Evolutionary conservation across 176 grass and related monocot genomes (phyloP), one percentile per base, ranked within the genome.

Genomic region (Paspalum vaginatum): DNA sequence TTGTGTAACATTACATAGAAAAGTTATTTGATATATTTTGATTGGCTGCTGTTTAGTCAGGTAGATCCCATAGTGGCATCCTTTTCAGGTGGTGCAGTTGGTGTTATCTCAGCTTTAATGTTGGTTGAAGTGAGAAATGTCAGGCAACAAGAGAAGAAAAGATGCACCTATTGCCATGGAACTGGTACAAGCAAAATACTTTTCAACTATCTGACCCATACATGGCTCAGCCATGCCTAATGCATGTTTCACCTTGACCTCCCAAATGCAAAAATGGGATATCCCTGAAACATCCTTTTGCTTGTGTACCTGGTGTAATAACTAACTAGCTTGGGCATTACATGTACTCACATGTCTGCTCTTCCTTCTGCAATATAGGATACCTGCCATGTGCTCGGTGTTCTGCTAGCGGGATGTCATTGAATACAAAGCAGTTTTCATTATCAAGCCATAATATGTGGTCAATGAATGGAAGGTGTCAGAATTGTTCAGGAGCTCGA

Each of bases 1-100:
- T 83, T 87, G 17, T 70, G 24, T 15, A 52, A 7, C 27, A 54
- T 8, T 82, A 47, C 56, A 67, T 79, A 77, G 54, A 54, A 51
- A 74, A 77, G n/a, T 54, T 10, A n/a, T n/a, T 76, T 61, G 25
- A 60, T 60, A 49, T 25, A 40, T 81, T 74, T 49, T 70, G 58
- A 38, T 59, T 37, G 15, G 12, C 11, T 47, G 55, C 58, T 60
- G 63, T 87, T 57, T 75, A 98, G 95, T 90, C 92, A 98, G 86
- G 92, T 98, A 60, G 95, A 98, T 74, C 95, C 95, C 17, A 98
- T 98, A 72, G 92, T 98, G 78, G 92, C 95, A 65, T 94, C 92
- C 45, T 98, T 98, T 89, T 88, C 95, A 15, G 95, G 95, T 76
- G 92, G 95, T 12, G 83, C 95, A 41, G 89, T 94, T 51, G 90